Base-by-base conservation (phyloP, 179 eudicot species). In the Drosera spatulata region DNA sequence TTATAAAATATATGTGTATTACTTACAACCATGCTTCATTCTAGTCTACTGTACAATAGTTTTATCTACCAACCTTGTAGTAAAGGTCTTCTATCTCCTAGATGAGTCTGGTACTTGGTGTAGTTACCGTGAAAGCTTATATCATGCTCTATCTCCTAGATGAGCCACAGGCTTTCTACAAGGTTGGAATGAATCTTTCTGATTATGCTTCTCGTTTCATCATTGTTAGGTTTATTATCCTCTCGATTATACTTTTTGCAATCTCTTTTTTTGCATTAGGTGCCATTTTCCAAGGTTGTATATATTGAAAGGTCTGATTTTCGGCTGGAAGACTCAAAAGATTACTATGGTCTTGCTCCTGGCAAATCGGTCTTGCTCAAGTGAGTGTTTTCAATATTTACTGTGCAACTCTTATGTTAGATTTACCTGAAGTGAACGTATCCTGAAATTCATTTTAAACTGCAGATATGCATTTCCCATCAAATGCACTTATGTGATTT, bases 261-360 rank as follows among this genome's bases (percentile, higher is more conserved):
- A 22, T 45, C 40, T 10, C 5, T 15, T 10, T 12, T 40, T 50
- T 7, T 41, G 3, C 56, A 22, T 15, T 61, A 93, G 95, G 96
- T 84, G 50, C 99, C 90, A 5, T 93, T 89, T 72, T 84, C 96
- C 3, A 86, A 73, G 50, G 83, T 82, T 66, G 81, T 93, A 11
- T 93, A 89, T 72, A 93, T 93, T 63, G 96, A 93, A 71, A 79
- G 72, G 8, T 70, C 95, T 62, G 95, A 93, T 72, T 93, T 93
- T 68, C 83, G 95, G 56, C 73, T 86, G 84, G 81, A 80, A 69
- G 96, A 91, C 69, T 82, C 98, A 61, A 91, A 86, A 85, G 98
- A 86, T 69, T 91, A 88, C 69, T 88, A 88, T 73, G 98, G 98
- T 50, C 80, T 91, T 61, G 96, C 98, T 61, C 98, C 93, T 61